Base-by-base conservation (phyloP, 1,284 basidiomycete species). In the Rugosomyces carneus region DNA sequence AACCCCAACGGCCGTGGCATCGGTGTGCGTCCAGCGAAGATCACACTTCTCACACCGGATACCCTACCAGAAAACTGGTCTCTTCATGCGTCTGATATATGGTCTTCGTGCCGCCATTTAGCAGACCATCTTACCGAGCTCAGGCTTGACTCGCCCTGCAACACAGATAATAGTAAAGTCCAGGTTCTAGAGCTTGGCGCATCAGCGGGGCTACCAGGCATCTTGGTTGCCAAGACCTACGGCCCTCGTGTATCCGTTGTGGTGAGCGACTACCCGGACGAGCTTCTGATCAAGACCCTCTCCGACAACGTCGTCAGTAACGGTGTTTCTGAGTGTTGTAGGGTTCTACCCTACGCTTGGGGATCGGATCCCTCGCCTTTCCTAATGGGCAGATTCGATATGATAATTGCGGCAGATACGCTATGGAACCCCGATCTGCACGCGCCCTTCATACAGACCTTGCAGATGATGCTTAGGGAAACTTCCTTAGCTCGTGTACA, bases 11-110 rank as follows among this genome's bases (percentile, higher is more conserved):
- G 52, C 52, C 45, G 44, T 37, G 45, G 49, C 29, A 54, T 50
- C 38, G 47, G 40, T 20, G 18, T n/a, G 27, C 39, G 44, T 5
- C 15, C 50, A 9, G 57, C 52, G 31, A 29, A 29, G 27, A 60
- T 73, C 38, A 60, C 49, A 4, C 62, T 88, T 38, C 59, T 59
- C 19, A 81, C 75, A 1, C 84, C 86, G 11, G 80, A 86, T 55
- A 81, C 84, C 3, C 65, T 73, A 9, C 64, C 81, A 8, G 68
- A 71, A 8, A 85, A 89, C 54, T 88, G 84, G 84, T 69, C 73
- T 4, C 61, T 89, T 3, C 84, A 89, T 50, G 85, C 84, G 0
- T 80, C 81, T 5, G 81, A 81, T 13, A 78, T 89, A 55, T 89
- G 84, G 86, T 64, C 72, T 3, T 72, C 84, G 3, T 76, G 84